Evolutionary conservation across 1,284 basidiomycete genomes (phyloP).

Genomic region (Hemileia vastatrix): DNA sequence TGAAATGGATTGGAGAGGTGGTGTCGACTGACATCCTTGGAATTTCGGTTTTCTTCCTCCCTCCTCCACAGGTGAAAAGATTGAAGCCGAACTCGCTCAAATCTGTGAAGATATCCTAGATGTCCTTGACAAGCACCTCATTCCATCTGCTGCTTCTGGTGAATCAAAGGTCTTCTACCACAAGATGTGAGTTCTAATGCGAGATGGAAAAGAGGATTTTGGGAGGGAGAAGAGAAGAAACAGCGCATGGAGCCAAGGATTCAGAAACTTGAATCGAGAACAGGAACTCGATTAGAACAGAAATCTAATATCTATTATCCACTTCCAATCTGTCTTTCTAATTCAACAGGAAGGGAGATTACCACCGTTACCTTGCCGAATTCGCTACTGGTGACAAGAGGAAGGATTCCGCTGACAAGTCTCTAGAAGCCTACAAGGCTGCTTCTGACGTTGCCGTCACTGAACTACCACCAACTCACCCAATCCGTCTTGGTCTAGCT

Average conservation of each 20-base stretch:
- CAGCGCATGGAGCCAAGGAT: not conserved
- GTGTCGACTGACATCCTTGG: not conserved
- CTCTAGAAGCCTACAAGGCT: constrained; percentile 97
- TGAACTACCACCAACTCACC: constrained; percentile 96
- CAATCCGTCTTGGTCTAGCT: constrained; percentile 96
- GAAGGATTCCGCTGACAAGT: constrained; percentile 97
- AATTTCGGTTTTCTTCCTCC: not conserved
- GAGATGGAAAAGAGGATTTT: not conserved
- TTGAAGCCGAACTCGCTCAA: constrained; percentile 93
- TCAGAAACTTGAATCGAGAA: not conserved
- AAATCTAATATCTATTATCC: no score
- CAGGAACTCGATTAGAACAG: not conserved
- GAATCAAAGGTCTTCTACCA: constrained; percentile 99
- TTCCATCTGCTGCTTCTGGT: constrained; percentile 92
- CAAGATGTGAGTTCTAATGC: constrained; percentile 71
- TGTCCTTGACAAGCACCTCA: constrained; percentile 97
- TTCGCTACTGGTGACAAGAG: constrained; percentile 98
- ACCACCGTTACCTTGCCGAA: constrained; percentile 99
- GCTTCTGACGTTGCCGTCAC: constrained; percentile 96
- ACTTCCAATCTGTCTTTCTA: not conserved
- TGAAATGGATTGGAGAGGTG: not conserved
- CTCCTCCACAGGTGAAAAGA: no score
- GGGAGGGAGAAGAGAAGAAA: not conserved
- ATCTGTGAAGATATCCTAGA: constrained; percentile 99
- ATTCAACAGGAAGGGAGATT: constrained; percentile 88